Evolutionary conservation across 2,329 filamentous ascomycete species (phyloP).

Genomic region (Talaromyces sp.): DNA sequence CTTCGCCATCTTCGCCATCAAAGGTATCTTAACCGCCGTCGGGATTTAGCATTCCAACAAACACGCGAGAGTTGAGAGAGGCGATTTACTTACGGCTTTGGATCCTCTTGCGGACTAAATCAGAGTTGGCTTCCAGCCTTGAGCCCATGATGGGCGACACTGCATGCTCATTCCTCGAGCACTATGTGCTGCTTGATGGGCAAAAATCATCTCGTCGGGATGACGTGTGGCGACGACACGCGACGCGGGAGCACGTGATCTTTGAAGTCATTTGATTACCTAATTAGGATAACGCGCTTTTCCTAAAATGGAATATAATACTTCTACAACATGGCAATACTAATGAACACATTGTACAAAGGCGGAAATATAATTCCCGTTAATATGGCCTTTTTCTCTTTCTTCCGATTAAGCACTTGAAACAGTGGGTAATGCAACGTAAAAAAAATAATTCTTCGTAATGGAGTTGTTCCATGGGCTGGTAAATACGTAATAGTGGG

Average conservation of each 20-base stretch:
- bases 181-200: background rate
- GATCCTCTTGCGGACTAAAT: conserved; percentile 57
- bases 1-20: conserved; percentile 75
- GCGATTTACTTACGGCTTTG: conserved; percentile 45
- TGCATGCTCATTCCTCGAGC: conserved; percentile 1
- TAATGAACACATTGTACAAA: background rate
- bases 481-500: too few relatives aligned
- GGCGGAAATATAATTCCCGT: background rate
- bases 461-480: too few relatives aligned
- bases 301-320: background rate
- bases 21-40: conserved; percentile 55
- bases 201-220: background rate
- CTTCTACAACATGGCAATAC: background rate
- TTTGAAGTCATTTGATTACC: background rate
- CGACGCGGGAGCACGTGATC: conserved; percentile 8
- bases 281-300: background rate
- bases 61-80: background rate
- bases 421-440: background rate
- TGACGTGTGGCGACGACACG: conserved; percentile 9
- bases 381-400: background rate
- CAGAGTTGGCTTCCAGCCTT: conserved; percentile 55
- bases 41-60: conserved; percentile 5
- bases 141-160: conserved; percentile 52
- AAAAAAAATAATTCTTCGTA: background rate
- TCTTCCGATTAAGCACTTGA: background rate